Percentiles rank a stretch among this genome's conserved stretches.
phyloP scores from a whole-genome alignment of 768 basidiomycete genomes.

The Boletus subcaerulescens region DNA sequence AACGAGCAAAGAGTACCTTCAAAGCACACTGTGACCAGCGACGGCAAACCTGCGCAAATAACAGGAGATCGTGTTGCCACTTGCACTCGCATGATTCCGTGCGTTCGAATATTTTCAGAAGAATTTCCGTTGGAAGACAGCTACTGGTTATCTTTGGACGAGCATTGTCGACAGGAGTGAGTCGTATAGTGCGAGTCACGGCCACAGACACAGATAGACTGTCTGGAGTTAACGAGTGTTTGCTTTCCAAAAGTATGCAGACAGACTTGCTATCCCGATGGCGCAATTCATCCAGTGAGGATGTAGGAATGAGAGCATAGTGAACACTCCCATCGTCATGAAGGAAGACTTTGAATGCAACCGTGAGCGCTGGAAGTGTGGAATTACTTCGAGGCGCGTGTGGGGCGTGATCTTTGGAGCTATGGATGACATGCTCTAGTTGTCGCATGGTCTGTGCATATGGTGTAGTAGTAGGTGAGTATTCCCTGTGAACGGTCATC shows the following conservation, averaged over 20 bases:
- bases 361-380: too few species aligned
- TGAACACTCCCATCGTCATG: neutral
- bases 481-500: neutral
- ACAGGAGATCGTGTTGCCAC: slow-evolving; percentile 4
- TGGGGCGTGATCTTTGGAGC: too few species aligned
- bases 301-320: neutral
- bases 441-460: too few species aligned
- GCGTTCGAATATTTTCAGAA: neutral
- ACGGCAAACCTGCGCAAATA: slow-evolving; percentile 7
- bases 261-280: neutral
- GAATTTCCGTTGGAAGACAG: neutral
- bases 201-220: neutral
- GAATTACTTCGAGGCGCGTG: too few species aligned
- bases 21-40: slow-evolving; percentile 2
- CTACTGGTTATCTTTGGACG: neutral
- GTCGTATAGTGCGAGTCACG: neutral
- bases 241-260: neutral
- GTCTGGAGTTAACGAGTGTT: neutral
- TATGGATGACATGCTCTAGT: too few species aligned
- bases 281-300: neutral
- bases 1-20: neutral
- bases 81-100: neutral
- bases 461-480: neutral
- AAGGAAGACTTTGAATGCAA: too few species aligned
- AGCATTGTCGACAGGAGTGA: neutral